phyloP scores from a whole-genome alignment of 345 rosid species.

The Hevea brasiliensis region DNA sequence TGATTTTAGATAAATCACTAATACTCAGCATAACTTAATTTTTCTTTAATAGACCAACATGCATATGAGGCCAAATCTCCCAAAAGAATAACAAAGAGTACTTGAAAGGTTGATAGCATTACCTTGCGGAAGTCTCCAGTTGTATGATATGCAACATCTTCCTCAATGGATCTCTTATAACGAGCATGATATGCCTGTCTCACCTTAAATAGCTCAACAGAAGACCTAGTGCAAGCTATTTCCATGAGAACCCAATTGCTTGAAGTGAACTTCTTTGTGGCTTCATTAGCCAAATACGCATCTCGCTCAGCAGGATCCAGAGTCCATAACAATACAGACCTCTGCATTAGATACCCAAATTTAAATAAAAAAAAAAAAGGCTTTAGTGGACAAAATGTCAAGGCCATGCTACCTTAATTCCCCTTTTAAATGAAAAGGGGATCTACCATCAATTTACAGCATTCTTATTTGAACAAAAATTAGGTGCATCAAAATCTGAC shows the following conservation, averaged over 20 bases:
- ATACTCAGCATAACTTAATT: background rate
- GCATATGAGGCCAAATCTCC: background rate
- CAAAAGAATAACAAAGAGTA: background rate
- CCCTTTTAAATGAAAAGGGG: background rate
- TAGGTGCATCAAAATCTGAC: slow-evolving; percentile 35
- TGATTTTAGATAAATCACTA: background rate
- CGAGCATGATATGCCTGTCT: slow-evolving; percentile 81
- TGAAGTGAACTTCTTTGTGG: slow-evolving; percentile 64
- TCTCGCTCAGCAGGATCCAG: slow-evolving; percentile 77
- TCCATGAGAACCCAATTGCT: slow-evolving; percentile 78
- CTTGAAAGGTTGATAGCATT: background rate
- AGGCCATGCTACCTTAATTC: background rate
- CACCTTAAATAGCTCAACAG: slow-evolving; percentile 52
- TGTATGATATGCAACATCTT: slow-evolving; percentile 83
- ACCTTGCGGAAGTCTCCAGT: slow-evolving; percentile 83
- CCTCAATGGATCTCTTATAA: slow-evolving; percentile 77
- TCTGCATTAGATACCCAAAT: slow-evolving; percentile 37
- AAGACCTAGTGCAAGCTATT: slow-evolving; percentile 76
- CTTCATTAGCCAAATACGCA: slow-evolving; percentile 72
- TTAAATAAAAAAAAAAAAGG: slow-evolving; percentile 9
- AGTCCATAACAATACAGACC: slow-evolving; percentile 66
- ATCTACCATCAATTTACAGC: background rate
- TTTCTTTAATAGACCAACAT: background rate
- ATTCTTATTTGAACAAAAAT: background rate
- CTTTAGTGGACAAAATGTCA: background rate